Evolutionary conservation across 1,139 yeast genomes (phyloP).

Genomic region (Geotrichum aggregatum): DNA sequence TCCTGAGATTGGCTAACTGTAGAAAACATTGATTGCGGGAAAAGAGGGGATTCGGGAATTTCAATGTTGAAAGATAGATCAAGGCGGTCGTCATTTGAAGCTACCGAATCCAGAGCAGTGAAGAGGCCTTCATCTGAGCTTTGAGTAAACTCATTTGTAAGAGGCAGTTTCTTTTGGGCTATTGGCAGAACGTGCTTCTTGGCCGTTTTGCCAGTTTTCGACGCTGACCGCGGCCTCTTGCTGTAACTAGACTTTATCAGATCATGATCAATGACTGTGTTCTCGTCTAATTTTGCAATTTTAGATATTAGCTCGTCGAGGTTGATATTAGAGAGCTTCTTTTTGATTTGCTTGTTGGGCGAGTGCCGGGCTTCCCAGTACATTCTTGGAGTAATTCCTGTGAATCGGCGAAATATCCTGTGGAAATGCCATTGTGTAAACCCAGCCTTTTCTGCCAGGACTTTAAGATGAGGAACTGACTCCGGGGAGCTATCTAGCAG

Average conservation of each 20-base stretch:
- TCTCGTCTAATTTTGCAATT: constrained; percentile 15
- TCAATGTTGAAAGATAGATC: too few relatives aligned
- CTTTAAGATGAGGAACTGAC: constrained; percentile 22
- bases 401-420: constrained; percentile 33
- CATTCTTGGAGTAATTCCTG: constrained; percentile 25
- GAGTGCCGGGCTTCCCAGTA: constrained; percentile 22
- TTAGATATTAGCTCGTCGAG: constrained; percentile 11
- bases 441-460: constrained; percentile 26
- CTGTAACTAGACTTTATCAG: constrained; percentile 9
- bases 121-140: background rate
- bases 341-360: constrained; percentile 14
- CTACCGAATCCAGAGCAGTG: background rate
- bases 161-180: constrained; percentile 1
- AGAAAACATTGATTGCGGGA: too few relatives aligned
- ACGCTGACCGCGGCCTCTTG: constrained; percentile 1
- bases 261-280: constrained; percentile 7
- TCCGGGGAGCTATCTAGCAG: constrained; percentile 21
- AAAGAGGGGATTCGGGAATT: too few relatives aligned
- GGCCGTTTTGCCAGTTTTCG: background rate
- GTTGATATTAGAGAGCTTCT: constrained; percentile 12
- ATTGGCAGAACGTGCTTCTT: background rate
- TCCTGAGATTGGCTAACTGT: too few relatives aligned
- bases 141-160: background rate
- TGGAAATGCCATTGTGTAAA: constrained; percentile 35
- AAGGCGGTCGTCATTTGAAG: too few relatives aligned